These are phyloP conservation scores for Zasmidium citrigriseum DNA, from an alignment of 2,329 filamentous ascomycete species.

Conservation along the genomic window DNA sequence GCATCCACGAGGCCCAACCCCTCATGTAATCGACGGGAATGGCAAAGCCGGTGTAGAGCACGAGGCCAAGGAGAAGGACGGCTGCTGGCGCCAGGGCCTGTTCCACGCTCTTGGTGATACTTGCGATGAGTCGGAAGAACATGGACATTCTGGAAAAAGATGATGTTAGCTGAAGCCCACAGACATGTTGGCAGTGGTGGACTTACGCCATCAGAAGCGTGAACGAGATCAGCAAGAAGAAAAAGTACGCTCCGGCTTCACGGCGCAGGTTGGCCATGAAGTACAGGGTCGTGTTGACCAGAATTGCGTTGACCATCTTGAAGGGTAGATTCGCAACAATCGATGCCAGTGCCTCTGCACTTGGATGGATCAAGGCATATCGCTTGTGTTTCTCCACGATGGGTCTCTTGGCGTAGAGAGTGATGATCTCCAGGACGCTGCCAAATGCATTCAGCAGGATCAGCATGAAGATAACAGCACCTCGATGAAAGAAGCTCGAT, in stretches of 20 bases:
- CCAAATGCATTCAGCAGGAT: constrained; percentile 84
- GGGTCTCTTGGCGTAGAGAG: constrained; percentile 81
- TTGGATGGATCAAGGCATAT: constrained; percentile 88
- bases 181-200: too few relatives aligned
- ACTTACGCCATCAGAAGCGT: neutral
- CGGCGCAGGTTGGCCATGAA: constrained; percentile 82
- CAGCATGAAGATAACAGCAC: constrained; percentile 82
- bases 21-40: constrained; percentile 65
- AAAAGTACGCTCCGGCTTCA: constrained; percentile 75
- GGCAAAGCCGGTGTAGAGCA: constrained; percentile 67
- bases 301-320: constrained; percentile 64
- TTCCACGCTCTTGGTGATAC: constrained; percentile 65
- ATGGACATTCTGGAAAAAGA: constrained; percentile 72
- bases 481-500: constrained; percentile 74
- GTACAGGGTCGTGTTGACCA: constrained; percentile 74
- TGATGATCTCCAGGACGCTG: constrained; percentile 79
- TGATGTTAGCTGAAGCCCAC: constrained; percentile 66
- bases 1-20: constrained; percentile 78
- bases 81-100: constrained; percentile 58
- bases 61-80: constrained; percentile 63
- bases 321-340: constrained; percentile 85
- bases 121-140: constrained; percentile 78
- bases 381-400: constrained; percentile 89
- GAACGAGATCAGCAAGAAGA: constrained; percentile 67
- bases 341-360: constrained; percentile 79